These are phyloP conservation scores for Fusarium kyushuense DNA, from an alignment of 2,329 filamentous ascomycete genomes.

Conservation along the genomic window DNA sequence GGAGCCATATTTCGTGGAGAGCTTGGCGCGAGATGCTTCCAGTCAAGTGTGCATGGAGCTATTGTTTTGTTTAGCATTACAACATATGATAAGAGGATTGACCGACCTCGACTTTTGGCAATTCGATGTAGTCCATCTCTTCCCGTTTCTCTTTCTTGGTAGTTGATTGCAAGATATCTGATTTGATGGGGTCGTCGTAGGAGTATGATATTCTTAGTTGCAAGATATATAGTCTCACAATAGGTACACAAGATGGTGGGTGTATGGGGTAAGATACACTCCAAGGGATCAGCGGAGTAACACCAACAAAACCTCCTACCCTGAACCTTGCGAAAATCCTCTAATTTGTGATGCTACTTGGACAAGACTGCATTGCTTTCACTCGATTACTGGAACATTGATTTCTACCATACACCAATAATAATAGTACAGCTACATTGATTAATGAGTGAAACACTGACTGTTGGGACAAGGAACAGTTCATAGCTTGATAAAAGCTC, in stretches of 20 bases:
- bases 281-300: background rate
- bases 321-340: slow-evolving; percentile 10
- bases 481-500: slow-evolving; percentile 18
- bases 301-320: slow-evolving; percentile 4
- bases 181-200: too few species aligned
- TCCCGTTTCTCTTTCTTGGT: background rate
- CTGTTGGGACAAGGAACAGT: background rate
- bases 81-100: accelerated
- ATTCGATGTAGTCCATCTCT: slow-evolving; percentile 59
- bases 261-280: background rate
- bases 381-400: too few species aligned
- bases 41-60: slow-evolving; percentile 85
- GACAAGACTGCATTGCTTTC: background rate
- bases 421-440: background rate
- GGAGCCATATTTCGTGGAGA: slow-evolving; percentile 79
- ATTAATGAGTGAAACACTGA: background rate
- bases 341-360: too few species aligned
- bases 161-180: background rate
- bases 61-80: background rate
- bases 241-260: background rate
- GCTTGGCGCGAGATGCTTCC: slow-evolving; percentile 80
- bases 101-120: slow-evolving; percentile 68
- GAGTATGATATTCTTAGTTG: too few species aligned
- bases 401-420: background rate
- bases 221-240: background rate